Percentiles rank a stretch among this genome's conserved stretches.
phyloP scores from a whole-genome alignment of 139 green algal species.

The Tetraselmis chui region DNA sequence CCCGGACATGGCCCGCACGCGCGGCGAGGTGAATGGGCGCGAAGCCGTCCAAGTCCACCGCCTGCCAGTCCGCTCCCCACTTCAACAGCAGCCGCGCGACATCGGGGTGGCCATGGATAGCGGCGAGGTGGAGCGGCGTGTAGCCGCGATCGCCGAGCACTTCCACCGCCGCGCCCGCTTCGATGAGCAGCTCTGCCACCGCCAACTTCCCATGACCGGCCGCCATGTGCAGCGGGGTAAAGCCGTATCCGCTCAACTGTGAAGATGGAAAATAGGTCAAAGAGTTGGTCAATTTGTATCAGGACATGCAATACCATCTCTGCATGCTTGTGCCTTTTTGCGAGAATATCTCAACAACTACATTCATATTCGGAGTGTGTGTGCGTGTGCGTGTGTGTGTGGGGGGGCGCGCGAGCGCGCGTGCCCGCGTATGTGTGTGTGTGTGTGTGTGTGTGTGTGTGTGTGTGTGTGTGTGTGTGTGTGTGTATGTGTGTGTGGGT shows the following conservation, averaged over 20 bases:
- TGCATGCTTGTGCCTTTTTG: no score
- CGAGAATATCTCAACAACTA: no score
- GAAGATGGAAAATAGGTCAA: no score
- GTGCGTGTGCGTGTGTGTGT: no score
- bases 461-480: no score
- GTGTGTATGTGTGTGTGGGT: no score
- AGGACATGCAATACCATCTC: no score
- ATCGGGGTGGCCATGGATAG: background rate
- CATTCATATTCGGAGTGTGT: no score
- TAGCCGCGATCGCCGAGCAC: background rate
- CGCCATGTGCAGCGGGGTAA: background rate
- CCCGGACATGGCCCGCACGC: background rate
- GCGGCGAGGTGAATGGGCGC: background rate
- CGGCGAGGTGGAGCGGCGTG: background rate
- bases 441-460: no score
- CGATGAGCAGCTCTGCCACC: background rate
- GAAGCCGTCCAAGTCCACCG: background rate
- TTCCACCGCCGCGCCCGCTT: background rate
- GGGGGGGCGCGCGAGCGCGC: no score
- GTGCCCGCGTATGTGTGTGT: no score
- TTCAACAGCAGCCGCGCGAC: background rate
- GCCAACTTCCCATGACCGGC: background rate
- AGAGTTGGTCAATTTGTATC: no score
- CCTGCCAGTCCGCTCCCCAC: background rate
- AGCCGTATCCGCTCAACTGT: background rate